Evolutionary conservation across 768 basidiomycete genomes (phyloP), one percentile per base, ranked within the genome.

Genomic region (Amanita jacksonii): DNA sequence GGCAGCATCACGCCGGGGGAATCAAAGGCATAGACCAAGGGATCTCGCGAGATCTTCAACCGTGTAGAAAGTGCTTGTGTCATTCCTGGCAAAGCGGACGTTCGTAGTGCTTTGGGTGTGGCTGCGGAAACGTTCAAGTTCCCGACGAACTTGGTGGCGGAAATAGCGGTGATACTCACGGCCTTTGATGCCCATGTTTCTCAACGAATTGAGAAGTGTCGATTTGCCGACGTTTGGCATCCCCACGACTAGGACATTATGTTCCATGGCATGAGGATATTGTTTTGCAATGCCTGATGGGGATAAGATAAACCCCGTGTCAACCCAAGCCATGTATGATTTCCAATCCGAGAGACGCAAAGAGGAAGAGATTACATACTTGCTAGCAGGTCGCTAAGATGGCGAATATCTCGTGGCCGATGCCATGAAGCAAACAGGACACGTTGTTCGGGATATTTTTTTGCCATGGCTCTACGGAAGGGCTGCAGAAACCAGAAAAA

Each of bases 161-260:
- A 43, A 36, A 20, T 19, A 25, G 47, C 40, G 47, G 44, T 48
- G 49, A 20, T 43, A 74, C 81, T 58, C 61, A 93, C 92, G 82
- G 58, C 91, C 91, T 54, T 74, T 69, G 35, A 94, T 86, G 8
- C 94, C 94, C 56, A 80, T 81, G 55, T 77, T 81, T 33, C 94
- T 77, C 20, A 99, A 71, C 1, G 90, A 79, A 57, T 99, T 99
- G 9, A 99, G 68, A 40, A 98, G 63, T 2, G 89, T 93, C 10
- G 93, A 97, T 65, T 99, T 98, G 32, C 94, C 94, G 37, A 97
- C 91, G 60, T 98, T 98, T 13, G 96, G 96, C 94, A 99, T 98
- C 18, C 96, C 96, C 47, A 96, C 82, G 18, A 98, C 90, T 2
- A 97, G 73, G 5, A 97, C 83, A 54, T 92, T 91, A 52, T 89